These are phyloP conservation scores for Mucor mucedo DNA, from an alignment of 371 early-diverging fungal genomes.

Conservation along the genomic window DNA sequence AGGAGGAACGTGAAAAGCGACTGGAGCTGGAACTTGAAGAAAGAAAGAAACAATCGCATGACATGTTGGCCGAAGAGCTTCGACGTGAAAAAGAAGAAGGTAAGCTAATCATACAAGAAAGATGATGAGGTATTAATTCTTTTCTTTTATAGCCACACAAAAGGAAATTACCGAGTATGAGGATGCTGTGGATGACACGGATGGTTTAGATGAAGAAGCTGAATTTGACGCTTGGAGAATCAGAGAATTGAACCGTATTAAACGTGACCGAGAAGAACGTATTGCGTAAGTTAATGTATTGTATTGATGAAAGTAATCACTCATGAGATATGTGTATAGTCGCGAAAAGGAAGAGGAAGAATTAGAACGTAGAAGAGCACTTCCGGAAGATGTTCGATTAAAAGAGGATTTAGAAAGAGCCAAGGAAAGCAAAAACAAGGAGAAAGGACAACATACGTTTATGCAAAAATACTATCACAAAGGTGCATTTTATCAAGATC, in stretches of 20 bases:
- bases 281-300: constrained; percentile 60
- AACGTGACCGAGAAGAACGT: constrained; percentile 83
- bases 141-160: constrained; percentile 22
- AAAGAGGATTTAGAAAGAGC: constrained; percentile 70
- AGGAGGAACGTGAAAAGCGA: constrained; percentile 61
- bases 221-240: constrained; percentile 92
- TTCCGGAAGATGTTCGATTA: constrained; percentile 84
- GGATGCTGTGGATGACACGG: constrained; percentile 87
- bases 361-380: constrained; percentile 76
- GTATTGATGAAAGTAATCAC: too few species aligned
- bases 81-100: constrained; percentile 46
- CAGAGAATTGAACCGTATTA: constrained; percentile 89
- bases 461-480: constrained; percentile 90
- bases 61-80: constrained; percentile 76
- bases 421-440: constrained; percentile 55
- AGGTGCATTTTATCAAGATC: constrained; percentile 83
- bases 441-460: constrained; percentile 56
- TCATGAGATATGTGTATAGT: constrained; percentile 29
- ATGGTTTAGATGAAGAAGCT: constrained; percentile 83
- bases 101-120: background rate
- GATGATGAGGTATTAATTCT: background rate
- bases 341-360: constrained; percentile 81
- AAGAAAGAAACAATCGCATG: constrained; percentile 75
- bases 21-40: constrained; percentile 63
- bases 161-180: constrained; percentile 37